phyloP scores from a whole-genome alignment of 495 filamentous ascomycete species.

The Tuber aestivum region DNA sequence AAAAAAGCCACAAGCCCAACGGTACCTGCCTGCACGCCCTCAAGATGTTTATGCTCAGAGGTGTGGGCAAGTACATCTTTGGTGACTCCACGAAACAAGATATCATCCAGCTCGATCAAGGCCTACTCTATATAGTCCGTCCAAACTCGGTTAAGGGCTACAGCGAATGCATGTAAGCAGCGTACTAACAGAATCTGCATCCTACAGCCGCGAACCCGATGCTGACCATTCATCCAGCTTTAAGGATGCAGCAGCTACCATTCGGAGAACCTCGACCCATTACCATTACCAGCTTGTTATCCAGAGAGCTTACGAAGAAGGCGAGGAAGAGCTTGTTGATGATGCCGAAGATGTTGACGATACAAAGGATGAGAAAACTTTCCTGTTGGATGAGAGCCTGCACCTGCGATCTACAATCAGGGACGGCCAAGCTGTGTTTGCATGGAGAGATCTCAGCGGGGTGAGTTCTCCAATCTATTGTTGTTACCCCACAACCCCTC shows the following conservation, averaged over 20 bases:
- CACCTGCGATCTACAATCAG: slow-evolving; percentile 80
- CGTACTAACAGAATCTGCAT: not conserved
- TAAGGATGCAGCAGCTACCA: slow-evolving; percentile 88
- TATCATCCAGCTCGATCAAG: slow-evolving; percentile 88
- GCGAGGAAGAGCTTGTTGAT: slow-evolving; percentile 79
- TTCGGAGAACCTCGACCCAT: slow-evolving; percentile 84
- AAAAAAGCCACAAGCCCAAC: slow-evolving; percentile 11
- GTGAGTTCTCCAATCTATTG: slow-evolving; percentile 24
- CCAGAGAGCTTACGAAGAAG: slow-evolving; percentile 93
- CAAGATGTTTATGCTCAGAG: slow-evolving; percentile 67
- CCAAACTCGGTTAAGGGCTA: slow-evolving; percentile 93
- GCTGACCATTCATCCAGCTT: slow-evolving; percentile 49
- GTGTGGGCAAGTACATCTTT: slow-evolving; percentile 87
- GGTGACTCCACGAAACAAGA: slow-evolving; percentile 84
- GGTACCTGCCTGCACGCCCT: not conserved
- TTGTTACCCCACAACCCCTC: not conserved
- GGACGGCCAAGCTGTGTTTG: slow-evolving; percentile 73
- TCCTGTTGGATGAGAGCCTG: slow-evolving; percentile 82
- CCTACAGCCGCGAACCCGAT: not conserved
- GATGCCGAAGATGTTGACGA: slow-evolving; percentile 80
- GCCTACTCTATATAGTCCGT: slow-evolving; percentile 93
- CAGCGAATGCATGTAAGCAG: slow-evolving; percentile 72
- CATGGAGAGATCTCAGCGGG: slow-evolving; percentile 91
- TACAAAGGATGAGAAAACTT: slow-evolving; percentile 88
- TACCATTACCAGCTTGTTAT: slow-evolving; percentile 96